Evolutionary conservation across 768 basidiomycete species (phyloP).

Genomic region (Leccinum truebloodii): DNA sequence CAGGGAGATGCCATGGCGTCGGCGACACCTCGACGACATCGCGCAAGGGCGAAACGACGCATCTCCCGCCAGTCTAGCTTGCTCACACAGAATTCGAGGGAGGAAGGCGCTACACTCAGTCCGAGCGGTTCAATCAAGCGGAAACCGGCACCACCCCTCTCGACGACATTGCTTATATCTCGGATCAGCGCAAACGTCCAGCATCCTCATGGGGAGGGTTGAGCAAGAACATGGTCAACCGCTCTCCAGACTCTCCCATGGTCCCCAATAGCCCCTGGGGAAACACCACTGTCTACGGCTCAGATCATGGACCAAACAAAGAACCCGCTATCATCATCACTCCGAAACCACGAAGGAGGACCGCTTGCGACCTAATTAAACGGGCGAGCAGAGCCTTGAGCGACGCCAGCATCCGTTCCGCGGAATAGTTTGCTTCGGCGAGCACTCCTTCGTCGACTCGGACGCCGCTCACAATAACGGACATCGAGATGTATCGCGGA

Average conservation of each 20-base stretch:
- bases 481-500: conserved; percentile 31
- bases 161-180: conserved; percentile 11
- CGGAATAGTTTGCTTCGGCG: conserved; percentile 33
- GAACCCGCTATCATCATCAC: conserved; percentile 11
- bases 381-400: conserved; percentile 27
- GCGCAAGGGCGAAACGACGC: background rate
- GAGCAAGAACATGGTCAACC: conserved; percentile 2
- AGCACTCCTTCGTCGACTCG: conserved; percentile 12
- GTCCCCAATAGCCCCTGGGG: conserved; percentile 11
- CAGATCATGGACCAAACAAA: background rate
- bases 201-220: conserved; percentile 30
- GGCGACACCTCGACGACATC: too few relatives aligned
- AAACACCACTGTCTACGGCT: conserved; percentile 1
- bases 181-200: conserved; percentile 5
- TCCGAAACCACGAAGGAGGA: conserved; percentile 15
- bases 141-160: conserved; percentile 34
- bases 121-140: conserved; percentile 29
- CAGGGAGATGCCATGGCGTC: too few relatives aligned
- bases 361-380: conserved; percentile 16
- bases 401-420: conserved; percentile 32
- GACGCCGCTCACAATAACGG: conserved; percentile 17
- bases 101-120: conserved; percentile 17
- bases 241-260: conserved; percentile 5
- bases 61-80: conserved; percentile 27
- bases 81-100: conserved; percentile 9